phyloP scores from a whole-genome alignment of 495 filamentous ascomycete species.

The Astrocystis sublimbata region DNA sequence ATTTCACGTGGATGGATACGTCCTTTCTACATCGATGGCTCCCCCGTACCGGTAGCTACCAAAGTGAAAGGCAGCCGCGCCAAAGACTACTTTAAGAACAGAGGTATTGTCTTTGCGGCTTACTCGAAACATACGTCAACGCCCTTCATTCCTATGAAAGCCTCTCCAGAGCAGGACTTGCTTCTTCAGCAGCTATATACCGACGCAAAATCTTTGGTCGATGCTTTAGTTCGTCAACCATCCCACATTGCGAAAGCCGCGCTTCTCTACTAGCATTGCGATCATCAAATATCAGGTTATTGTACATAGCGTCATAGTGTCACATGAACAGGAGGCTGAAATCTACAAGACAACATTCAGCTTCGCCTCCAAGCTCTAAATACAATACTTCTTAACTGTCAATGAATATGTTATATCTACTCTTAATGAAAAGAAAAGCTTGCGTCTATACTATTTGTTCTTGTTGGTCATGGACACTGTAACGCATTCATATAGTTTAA shows the following conservation, averaged over 20 bases:
- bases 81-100: constrained; percentile 20
- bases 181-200: constrained; percentile 26
- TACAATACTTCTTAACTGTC: neutral
- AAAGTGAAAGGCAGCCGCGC: neutral
- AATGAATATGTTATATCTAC: no score
- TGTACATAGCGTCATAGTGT: neutral
- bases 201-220: constrained; percentile 40
- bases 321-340: neutral
- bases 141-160: constrained; percentile 16
- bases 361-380: neutral
- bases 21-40: constrained; percentile 37
- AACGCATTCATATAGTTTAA: no score
- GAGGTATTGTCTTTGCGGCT: constrained; percentile 44
- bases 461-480: no score
- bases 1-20: constrained; percentile 40
- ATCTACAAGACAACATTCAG: neutral
- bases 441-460: no score
- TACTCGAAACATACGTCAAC: constrained; percentile 30
- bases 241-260: neutral
- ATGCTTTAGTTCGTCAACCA: constrained; percentile 31
- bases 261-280: neutral
- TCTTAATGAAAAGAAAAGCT: no score
- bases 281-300: neutral
- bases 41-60: neutral
- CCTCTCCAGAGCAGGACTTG: constrained; percentile 10